Evolutionary conservation across 495 filamentous ascomycete species (phyloP), one percentile per base, ranked within the genome.

Genomic region (Peziza echinospora): DNA sequence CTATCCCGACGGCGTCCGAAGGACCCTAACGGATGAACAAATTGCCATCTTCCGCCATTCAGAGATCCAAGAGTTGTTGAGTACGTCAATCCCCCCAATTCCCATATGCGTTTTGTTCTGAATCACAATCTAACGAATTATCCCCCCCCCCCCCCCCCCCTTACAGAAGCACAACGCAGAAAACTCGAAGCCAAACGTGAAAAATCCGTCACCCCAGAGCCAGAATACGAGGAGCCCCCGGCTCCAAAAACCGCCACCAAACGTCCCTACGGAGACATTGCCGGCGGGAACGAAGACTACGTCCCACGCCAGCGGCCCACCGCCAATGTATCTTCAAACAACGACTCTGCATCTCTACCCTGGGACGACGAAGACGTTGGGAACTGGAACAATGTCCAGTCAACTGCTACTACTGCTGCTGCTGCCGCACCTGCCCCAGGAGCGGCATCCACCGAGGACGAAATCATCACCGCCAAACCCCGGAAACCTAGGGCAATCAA

Each of bases 21-120:
- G 91, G 5, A 93, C 85, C 5, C 65, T 97, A 44, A 96, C 91
- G 2, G 82, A 93, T 60, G 81, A 82, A 47, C 80, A 97, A 63
- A 82, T 94, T 40, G 75, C 69, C 16, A 89, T 93, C 30, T 93
- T 96, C 58, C 68, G 89, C 48, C 80, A 89, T 58, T 89, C 78
- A 11, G 89, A 97, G 63, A 71, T 96, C 39, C 75, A 92, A 55
- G 56, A 68, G 6, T 63, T 93, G 16, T 62, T 83, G 21, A 54
- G 56, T 59, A 45, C 13, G 17, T 8, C 1, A 23, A 9, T 44
- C 30, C 24, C 10, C 3, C 30, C 30, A 34, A 34, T 34, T n/a
- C n/a, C n/a, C n/a, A n/a, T n/a, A n/a, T n/a, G n/a, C n/a, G n/a
- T n/a, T n/a, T n/a, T n/a, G n/a, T n/a, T n/a, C n/a, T n/a, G n/a